These are phyloP conservation scores for Geum urbanum DNA, from an alignment of 306 rosid genomes.

Conservation along the genomic window DNA sequence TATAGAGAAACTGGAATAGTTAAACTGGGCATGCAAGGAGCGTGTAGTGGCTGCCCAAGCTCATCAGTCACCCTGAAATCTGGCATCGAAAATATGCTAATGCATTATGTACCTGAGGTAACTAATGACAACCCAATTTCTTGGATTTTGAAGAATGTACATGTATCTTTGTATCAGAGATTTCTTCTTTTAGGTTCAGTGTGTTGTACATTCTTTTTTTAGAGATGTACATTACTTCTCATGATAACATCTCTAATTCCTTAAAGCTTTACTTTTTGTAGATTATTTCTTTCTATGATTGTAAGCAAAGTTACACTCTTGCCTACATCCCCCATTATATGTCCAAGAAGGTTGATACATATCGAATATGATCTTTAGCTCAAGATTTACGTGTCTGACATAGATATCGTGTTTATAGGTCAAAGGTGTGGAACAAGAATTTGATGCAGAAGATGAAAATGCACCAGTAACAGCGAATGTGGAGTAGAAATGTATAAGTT, in stretches of 20 bases:
- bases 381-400: background rate
- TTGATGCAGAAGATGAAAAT: constrained; percentile 66
- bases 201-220: background rate
- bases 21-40: constrained; percentile 91
- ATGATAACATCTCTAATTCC: background rate
- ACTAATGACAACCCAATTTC: constrained; percentile 20
- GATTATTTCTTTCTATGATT: background rate
- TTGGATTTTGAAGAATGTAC: constrained; percentile 1
- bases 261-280: background rate
- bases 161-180: constrained; percentile 5
- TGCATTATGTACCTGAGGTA: constrained; percentile 99
- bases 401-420: constrained; percentile 47
- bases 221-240: background rate
- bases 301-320: background rate
- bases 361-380: background rate
- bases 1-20: constrained; percentile 83
- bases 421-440: constrained; percentile 83
- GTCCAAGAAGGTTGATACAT: background rate
- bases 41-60: constrained; percentile 99
- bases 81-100: constrained; percentile 95
- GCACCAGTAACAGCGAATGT: constrained; percentile 45
- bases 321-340: background rate
- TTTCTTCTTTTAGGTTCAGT: background rate
- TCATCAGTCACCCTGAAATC: constrained; percentile 94
- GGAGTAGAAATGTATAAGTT: constrained; percentile 35